phyloP scores from a whole-genome alignment of 2,329 filamentous ascomycete species.

The Paecilomyces fulvus region DNA sequence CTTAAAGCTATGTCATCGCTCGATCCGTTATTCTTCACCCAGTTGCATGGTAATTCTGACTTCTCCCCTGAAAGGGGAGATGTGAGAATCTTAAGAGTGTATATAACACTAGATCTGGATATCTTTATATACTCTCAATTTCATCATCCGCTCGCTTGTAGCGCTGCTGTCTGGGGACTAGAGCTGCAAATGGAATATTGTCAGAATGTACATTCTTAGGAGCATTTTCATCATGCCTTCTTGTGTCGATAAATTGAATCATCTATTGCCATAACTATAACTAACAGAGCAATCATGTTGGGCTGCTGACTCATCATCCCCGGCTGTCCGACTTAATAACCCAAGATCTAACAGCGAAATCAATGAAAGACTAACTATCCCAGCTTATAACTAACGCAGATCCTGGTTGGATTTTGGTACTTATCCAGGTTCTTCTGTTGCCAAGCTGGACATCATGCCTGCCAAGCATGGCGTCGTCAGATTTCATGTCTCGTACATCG shows the following conservation, averaged over 20 bases:
- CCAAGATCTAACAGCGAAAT: neutral
- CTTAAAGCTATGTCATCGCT: no score
- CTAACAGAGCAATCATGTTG: neutral
- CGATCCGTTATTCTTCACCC: no score
- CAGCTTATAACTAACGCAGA: neutral
- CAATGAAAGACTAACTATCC: neutral
- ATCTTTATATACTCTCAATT: no score
- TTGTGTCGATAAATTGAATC: neutral
- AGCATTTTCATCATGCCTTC: neutral
- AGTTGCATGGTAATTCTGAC: no score
- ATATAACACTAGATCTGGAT: no score
- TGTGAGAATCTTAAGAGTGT: no score
- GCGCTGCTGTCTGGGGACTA: no score
- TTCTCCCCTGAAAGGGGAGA: no score
- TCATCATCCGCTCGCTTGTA: neutral
- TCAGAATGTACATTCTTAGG: neutral
- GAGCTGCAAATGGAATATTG: neutral
- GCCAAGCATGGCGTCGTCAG: slow-evolving; percentile 18
- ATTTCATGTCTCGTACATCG: slow-evolving; percentile 18
- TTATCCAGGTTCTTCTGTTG: neutral
- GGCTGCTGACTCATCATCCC: neutral
- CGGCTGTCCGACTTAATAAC: neutral
- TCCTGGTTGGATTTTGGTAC: neutral
- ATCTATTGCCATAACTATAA: neutral
- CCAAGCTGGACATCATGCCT: slow-evolving; percentile 10